Evolutionary conservation across 306 rosid species (phyloP).

Genomic region (Lathyrus tuberosus): DNA sequence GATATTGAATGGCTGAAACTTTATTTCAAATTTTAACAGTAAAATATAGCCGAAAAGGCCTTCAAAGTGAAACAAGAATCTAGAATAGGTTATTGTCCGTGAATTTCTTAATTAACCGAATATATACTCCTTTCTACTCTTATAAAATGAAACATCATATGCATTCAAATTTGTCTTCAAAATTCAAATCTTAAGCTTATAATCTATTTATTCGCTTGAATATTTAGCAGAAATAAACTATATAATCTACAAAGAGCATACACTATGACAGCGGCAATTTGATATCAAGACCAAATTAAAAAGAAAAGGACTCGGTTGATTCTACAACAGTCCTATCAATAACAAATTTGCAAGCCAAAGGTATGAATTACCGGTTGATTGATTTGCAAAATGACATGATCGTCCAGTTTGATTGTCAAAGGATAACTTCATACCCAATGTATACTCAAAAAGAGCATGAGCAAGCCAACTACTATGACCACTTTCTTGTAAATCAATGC

Average conservation of each 20-base stretch:
- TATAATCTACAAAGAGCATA: neutral
- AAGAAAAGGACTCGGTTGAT: neutral
- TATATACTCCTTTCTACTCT: neutral
- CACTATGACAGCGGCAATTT: neutral
- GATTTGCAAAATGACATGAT: conserved; percentile 61
- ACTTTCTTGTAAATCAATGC: conserved; percentile 42
- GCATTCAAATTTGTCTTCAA: neutral
- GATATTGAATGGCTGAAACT: conserved; percentile 9
- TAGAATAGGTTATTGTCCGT: neutral
- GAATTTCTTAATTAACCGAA: neutral
- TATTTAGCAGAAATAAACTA: neutral
- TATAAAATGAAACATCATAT: neutral
- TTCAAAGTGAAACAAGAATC: neutral
- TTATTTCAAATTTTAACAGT: neutral
- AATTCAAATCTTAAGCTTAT: neutral
- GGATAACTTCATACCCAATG: conserved; percentile 82
- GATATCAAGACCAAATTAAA: neutral
- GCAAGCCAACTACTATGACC: conserved; percentile 48
- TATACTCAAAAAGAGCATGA: conserved; percentile 69
- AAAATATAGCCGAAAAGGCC: neutral
- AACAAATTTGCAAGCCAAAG: conserved; percentile 25
- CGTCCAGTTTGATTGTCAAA: conserved; percentile 54
- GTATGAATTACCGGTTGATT: conserved; percentile 75
- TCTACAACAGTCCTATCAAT: neutral
- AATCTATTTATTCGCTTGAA: neutral